phyloP scores from a whole-genome alignment of 306 rosid species.

The Quercus aquifolioides region DNA sequence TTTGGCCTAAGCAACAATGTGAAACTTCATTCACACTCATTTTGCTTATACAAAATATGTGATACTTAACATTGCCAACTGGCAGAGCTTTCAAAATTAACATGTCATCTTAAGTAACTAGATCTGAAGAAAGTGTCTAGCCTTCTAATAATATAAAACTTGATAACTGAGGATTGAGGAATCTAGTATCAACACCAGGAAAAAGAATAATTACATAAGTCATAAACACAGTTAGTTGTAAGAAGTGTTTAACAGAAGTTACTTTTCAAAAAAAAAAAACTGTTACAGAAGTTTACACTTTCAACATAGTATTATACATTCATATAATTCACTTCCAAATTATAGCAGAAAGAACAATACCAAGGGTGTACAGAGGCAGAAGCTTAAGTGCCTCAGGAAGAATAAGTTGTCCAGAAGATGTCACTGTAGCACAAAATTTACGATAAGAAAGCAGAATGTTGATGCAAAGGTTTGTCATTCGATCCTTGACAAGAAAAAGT shows the following conservation, averaged over 20 bases:
- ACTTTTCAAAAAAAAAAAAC: background rate
- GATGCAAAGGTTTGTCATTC: conserved; percentile 81
- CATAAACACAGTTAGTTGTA: too few species aligned
- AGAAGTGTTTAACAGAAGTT: background rate
- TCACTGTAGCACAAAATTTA: conserved; percentile 91
- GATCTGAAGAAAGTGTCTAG: too few species aligned
- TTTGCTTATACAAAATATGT: too few species aligned
- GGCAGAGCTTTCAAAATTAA: too few species aligned
- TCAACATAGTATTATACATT: background rate
- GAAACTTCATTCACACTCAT: too few species aligned
- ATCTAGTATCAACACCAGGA: too few species aligned
- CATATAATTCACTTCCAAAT: background rate
- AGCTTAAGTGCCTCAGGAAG: conserved; percentile 99
- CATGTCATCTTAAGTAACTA: too few species aligned
- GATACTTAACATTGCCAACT: too few species aligned
- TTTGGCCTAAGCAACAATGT: too few species aligned
- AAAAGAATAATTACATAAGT: too few species aligned
- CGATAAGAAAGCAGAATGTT: conserved; percentile 84
- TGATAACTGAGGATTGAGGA: too few species aligned
- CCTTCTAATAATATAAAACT: too few species aligned
- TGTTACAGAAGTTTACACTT: background rate
- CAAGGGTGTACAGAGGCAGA: conserved; percentile 89
- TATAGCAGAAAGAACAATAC: conserved; percentile 38
- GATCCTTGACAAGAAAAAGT: conserved; percentile 77
- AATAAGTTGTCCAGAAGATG: conserved; percentile 97